phyloP scores from a whole-genome alignment of 306 rosid species.

The Medicago arabica region DNA sequence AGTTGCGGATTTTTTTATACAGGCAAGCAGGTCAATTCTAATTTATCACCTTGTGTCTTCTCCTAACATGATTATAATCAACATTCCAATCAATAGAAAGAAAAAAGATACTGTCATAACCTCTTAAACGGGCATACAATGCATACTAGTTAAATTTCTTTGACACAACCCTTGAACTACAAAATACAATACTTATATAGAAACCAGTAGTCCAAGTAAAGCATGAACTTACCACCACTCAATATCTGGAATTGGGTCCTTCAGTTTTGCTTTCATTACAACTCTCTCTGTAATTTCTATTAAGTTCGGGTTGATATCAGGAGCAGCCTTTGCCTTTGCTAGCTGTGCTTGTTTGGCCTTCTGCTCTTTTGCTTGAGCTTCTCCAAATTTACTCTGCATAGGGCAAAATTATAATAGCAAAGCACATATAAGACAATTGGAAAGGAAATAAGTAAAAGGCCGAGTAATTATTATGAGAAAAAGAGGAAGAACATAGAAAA shows the following conservation, averaged over 20 bases:
- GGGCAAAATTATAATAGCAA: conserved; percentile 29
- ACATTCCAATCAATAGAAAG: conserved; percentile 4
- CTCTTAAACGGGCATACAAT: neutral
- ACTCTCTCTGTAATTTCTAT: conserved; percentile 91
- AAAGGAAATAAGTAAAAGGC: neutral
- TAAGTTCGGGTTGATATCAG: conserved; percentile 93
- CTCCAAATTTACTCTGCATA: conserved; percentile 89
- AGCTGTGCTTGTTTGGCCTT: conserved; percentile 90
- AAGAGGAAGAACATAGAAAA: conserved; percentile 8
- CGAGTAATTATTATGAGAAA: neutral
- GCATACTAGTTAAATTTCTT: neutral
- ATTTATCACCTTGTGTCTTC: neutral
- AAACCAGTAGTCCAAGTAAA: conserved; percentile 1
- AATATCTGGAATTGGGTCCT: conserved; percentile 86
- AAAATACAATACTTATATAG: neutral
- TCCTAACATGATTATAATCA: conserved; percentile 4
- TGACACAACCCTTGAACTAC: neutral
- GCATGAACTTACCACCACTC: conserved; percentile 93
- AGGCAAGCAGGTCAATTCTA: conserved; percentile 3
- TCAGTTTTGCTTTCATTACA: conserved; percentile 76
- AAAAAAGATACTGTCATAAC: neutral
- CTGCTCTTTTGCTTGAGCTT: conserved; percentile 98
- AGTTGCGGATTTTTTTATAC: neutral
- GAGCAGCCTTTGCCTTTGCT: conserved; percentile 96
- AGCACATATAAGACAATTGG: conserved; percentile 22